Conservation (phyloP, 345 rosid species). For the Barbarea vulgaris region DNA sequence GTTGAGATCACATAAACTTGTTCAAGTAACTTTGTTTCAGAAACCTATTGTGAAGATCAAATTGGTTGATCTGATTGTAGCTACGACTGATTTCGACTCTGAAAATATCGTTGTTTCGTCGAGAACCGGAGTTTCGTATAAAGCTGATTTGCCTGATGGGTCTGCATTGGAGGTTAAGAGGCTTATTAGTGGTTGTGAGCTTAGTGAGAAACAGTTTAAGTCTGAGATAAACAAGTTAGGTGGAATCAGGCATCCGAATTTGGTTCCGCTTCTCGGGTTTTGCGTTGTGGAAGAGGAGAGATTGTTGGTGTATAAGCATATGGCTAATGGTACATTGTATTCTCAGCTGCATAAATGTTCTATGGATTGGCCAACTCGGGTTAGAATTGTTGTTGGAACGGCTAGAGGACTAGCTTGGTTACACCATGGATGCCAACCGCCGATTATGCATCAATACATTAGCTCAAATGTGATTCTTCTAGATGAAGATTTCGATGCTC, state of each 20-base stretch:
- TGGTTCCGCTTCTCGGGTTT: conserved; percentile 65
- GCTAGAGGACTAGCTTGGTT: conserved; percentile 71
- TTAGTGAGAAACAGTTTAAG: conserved; percentile 57
- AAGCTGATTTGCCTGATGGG: conserved; percentile 59
- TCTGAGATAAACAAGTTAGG: conserved; percentile 61
- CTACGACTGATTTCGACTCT: conserved; percentile 48
- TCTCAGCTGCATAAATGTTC: conserved; percentile 41
- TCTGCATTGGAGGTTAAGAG: conserved; percentile 63
- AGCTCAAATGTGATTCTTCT: conserved; percentile 61
- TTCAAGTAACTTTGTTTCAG: conserved; percentile 64
- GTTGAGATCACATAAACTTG: conserved; percentile 57
- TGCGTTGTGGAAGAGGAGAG: conserved; percentile 61
- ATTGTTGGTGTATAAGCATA: conserved; percentile 53
- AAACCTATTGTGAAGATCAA: conserved; percentile 60
- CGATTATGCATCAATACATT: conserved; percentile 48
- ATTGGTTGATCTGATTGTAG: conserved; percentile 51
- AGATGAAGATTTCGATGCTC: conserved; percentile 60
- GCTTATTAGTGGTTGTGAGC: conserved; percentile 46
- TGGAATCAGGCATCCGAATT: conserved; percentile 62
- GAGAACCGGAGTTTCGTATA: conserved; percentile 54
- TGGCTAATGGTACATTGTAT: conserved; percentile 56
- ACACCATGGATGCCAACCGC: conserved; percentile 56
- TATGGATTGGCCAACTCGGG: conserved; percentile 58
- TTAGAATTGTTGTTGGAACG: conserved; percentile 55
- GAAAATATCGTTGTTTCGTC: conserved; percentile 47